Percentiles rank a stretch among this genome's conserved stretches.
Evolutionary conservation across 1,284 basidiomycete species (phyloP).

Genomic region (Volvariella volvacea): DNA sequence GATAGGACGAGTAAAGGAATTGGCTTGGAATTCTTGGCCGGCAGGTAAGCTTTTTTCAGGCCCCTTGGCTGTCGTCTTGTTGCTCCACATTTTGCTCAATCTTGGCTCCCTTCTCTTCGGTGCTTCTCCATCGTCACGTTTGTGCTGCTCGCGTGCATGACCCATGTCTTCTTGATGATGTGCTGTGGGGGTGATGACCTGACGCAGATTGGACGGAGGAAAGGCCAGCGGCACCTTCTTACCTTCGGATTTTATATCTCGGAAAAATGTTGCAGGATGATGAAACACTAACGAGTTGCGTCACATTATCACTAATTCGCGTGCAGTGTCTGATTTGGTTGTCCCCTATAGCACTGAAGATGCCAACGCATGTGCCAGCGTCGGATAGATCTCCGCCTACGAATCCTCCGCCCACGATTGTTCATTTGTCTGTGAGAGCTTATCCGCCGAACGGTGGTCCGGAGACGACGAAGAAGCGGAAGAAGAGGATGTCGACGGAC

Average conservation of each 20-base stretch:
- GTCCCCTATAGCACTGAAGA: conserved; percentile 35
- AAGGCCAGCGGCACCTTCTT: conserved; percentile 73
- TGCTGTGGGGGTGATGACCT: neutral
- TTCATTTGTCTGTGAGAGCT: conserved; percentile 75
- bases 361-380: conserved; percentile 36
- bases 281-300: conserved; percentile 60
- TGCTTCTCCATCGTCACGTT: neutral
- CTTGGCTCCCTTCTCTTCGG: conserved; percentile 1
- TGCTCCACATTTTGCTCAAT: conserved; percentile 2
- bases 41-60: conserved; percentile 42
- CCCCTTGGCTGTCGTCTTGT: conserved; percentile 4
- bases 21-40: conserved; percentile 83
- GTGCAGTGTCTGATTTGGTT: neutral
- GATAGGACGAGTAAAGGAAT: conserved; percentile 76
- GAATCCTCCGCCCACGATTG: conserved; percentile 49
- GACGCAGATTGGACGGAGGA: conserved; percentile 74
- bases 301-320: conserved; percentile 23
- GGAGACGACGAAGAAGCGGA: conserved; percentile 52
- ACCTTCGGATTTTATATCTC: conserved; percentile 72
- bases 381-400: conserved; percentile 18
- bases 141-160: neutral
- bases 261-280: conserved; percentile 85
- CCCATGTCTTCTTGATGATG: neutral
- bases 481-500: conserved; percentile 10
- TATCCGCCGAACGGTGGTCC: conserved; percentile 34